Evolutionary conservation across 139 green algal genomes (phyloP), one percentile per base, ranked within the genome.

Genomic region (Chara braunii): DNA sequence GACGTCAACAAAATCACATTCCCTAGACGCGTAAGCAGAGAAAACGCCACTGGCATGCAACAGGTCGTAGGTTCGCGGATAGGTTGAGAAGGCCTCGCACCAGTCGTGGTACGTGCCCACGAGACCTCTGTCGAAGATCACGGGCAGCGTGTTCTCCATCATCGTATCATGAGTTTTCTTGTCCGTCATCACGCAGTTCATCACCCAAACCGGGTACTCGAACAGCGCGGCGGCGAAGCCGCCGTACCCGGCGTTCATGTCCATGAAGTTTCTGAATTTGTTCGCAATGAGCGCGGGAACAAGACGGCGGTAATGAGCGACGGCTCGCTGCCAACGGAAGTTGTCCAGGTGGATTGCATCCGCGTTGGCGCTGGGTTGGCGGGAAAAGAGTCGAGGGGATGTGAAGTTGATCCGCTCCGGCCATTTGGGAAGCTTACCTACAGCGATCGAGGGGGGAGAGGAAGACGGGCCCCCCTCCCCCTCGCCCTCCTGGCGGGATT

Each of bases 51-150:
- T 12, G 18, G 57, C 57, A 58, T 66, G 57, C 6, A 66, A 9
- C 37, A 66, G 22, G 57, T 66, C 57, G 26, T 66, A 66, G 24
- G 57, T 66, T 42, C 57, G 57, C 37, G 57, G 57, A 31, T 66
- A 66, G 7, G 57, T 66, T 11, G 57, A 66, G 57, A 66, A 66
- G 12, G 57, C 36, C 37, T 66, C 57, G 37, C n/a, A 66, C 57
- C 57, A 66, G 57, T 66, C 57, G 5, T 66, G 57, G 57, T 37
- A 60, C 36, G 37, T 66, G 14, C 57, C 57, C 18, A 66, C 24
- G 8, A 66, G 57, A 9, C 57, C 57, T 18, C 57, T 42, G n/a
- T 66, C 57, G 23, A 43, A 66, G 36, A 66, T 60, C 6, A 60
- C 57, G 29, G 18, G 26, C 6, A 66, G 57, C 23, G 57, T 59